Evolutionary conservation across 257 asterid genomes (phyloP), one percentile per base, ranked within the genome.

Genomic region (Rehmannia glutinosa): DNA sequence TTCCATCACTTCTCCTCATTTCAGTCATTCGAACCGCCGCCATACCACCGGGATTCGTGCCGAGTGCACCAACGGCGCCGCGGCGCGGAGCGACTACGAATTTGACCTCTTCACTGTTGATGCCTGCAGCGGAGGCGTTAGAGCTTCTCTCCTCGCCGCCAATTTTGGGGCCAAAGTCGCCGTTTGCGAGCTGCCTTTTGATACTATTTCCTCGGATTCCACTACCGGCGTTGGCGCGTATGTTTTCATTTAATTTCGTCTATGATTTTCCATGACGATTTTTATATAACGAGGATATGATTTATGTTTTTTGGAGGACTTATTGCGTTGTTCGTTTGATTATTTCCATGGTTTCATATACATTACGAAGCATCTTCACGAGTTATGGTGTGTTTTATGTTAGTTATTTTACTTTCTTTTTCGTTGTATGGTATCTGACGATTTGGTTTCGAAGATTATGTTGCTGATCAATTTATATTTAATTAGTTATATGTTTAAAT

Each of bases 81-180:
- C 83, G 61, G 65, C 84, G n/a, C 68, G 83, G 17, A 62, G 75
- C 62, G 98, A 93, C 73, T 93, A 77, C 71, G 98, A 93, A 71
- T 93, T 75, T 70, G 98, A 93, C 86, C 87, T 93, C 5, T 93
- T 92, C 65, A 93, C 98, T 1, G 83, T 93, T 57, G 98, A 97
- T 21, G 98, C 98, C 27, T 97, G 97, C 5, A 93, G 98, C 64
- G 98, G 98, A 25, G 98, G 98, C 57, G 98, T 93, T 39, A 82
- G 97, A 71, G 98, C 98, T 62, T 90, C 98, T 21, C 90, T 97
- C 17, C 90, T 87, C 71, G 97, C 96, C 54, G 82, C 98, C 67
- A 88, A 84, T 83, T 85, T 80, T 43, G 97, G 98, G 47, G 97
- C 98, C 70, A 81, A 88, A 13, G 95, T 81, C 64, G 98, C 98